A percentile compares a stretch with the other conserved stretches of the same genome.
Conservation (phyloP, 768 basidiomycete species). For the Lactarius hengduanensis region DNA sequence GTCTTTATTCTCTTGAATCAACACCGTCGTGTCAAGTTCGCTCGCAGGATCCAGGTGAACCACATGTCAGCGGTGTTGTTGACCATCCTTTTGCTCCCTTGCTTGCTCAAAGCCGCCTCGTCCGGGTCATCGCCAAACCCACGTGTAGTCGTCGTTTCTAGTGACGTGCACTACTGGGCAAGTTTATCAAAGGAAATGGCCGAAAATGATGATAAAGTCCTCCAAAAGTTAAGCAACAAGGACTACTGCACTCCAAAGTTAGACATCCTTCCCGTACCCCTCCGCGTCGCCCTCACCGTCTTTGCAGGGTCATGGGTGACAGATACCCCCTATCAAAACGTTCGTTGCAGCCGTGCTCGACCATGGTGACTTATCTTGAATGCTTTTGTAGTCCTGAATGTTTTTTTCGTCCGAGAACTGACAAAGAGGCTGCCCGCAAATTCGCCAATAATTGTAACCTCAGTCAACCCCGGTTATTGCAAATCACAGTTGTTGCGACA, state of each 20-base stretch:
- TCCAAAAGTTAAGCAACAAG: slow-evolving; percentile 16
- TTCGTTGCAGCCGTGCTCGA: background rate
- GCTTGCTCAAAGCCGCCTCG: slow-evolving; percentile 18
- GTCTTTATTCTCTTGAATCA: slow-evolving; percentile 2
- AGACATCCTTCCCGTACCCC: background rate
- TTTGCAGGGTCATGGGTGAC: slow-evolving; percentile 13
- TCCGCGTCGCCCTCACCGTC: background rate
- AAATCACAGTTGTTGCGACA: slow-evolving; percentile 17
- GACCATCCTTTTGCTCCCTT: slow-evolving; percentile 21
- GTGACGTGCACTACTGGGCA: slow-evolving; percentile 21
- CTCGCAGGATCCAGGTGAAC: slow-evolving; percentile 48
- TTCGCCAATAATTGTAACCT: slow-evolving; percentile 24
- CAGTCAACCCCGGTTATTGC: slow-evolving; percentile 26
- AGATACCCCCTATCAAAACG: slow-evolving; percentile 24
- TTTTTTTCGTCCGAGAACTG: slow-evolving; percentile 25
- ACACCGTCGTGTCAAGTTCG: background rate
- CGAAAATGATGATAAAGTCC: slow-evolving; percentile 12
- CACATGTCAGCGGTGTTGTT: slow-evolving; percentile 21
- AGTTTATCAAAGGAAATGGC: slow-evolving; percentile 8
- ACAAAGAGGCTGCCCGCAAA: slow-evolving; percentile 23
- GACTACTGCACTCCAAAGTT: slow-evolving; percentile 20
- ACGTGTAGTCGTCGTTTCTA: slow-evolving; percentile 23
- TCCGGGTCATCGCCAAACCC: slow-evolving; percentile 21
- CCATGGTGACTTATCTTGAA: background rate
- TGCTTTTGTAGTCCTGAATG: slow-evolving; percentile 14